Conservation (phyloP, 2,329 filamentous ascomycete genomes). For the Didymellaceae sp. region DNA sequence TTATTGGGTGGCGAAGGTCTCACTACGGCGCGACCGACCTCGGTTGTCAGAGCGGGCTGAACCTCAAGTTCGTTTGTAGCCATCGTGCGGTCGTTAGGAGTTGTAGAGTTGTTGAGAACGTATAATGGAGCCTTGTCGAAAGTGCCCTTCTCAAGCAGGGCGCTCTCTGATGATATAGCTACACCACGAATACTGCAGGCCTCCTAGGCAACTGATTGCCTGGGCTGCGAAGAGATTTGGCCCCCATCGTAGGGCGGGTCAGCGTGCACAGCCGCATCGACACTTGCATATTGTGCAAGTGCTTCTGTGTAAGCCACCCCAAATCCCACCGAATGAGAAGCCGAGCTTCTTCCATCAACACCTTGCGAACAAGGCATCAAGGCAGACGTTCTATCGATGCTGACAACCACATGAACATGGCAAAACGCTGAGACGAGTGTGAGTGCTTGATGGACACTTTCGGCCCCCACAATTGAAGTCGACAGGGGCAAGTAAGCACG, state of each 20-base stretch:
- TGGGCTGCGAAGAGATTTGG: constrained; percentile 27
- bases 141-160: constrained; percentile 22
- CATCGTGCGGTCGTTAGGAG: constrained; percentile 19
- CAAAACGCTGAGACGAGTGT: not conserved
- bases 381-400: not conserved
- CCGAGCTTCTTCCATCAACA: not conserved
- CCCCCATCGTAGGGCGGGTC: constrained; percentile 12
- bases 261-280: constrained; percentile 33
- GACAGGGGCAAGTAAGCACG: constrained; percentile 3
- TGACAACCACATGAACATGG: not conserved
- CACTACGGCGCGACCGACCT: constrained; percentile 26
- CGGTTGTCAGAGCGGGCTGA: constrained; percentile 25
- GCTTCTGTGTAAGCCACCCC: not conserved
- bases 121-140: constrained; percentile 27
- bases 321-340: not conserved
- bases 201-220: constrained; percentile 26
- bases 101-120: not conserved
- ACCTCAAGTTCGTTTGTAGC: constrained; percentile 23
- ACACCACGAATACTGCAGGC: constrained; percentile 34
- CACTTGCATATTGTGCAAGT: not conserved
- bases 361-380: not conserved
- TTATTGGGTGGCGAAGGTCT: constrained; percentile 21
- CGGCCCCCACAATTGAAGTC: constrained; percentile 27
- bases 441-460: constrained; percentile 14
- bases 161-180: constrained; percentile 33